Evolutionary conservation across 495 filamentous ascomycete species (phyloP).

Genomic region (Talaromyces ruber): DNA sequence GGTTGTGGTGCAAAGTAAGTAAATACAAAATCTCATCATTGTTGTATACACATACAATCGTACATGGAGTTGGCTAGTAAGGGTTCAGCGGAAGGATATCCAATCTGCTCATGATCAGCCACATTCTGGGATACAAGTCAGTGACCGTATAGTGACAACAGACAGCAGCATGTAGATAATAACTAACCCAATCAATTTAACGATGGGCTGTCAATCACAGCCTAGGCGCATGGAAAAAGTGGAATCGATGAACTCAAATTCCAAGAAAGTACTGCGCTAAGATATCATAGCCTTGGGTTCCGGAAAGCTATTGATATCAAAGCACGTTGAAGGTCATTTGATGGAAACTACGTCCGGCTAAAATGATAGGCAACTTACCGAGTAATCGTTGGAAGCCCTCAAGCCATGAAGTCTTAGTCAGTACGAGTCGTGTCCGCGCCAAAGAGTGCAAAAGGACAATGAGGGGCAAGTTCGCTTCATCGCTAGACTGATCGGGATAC

Average conservation of each 20-base stretch:
- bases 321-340: background rate
- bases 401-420: background rate
- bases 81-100: background rate
- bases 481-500: background rate
- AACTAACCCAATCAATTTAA: background rate
- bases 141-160: background rate
- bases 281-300: background rate
- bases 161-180: background rate
- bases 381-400: background rate
- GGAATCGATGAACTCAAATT: background rate
- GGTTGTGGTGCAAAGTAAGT: background rate
- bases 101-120: background rate
- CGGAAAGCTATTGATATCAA: background rate
- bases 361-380: background rate
- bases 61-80: background rate
- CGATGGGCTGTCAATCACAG: background rate
- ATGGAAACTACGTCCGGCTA: constrained; percentile 1
- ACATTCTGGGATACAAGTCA: constrained; percentile 4
- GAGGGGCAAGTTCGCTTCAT: background rate
- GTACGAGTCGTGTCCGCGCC: background rate
- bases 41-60: background rate
- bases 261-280: background rate
- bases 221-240: background rate
- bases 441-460: background rate
- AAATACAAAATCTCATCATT: background rate